Evolutionary conservation across 1,139 yeast species (phyloP).

Genomic region (Hemisphaericaspora xylofermentans): DNA sequence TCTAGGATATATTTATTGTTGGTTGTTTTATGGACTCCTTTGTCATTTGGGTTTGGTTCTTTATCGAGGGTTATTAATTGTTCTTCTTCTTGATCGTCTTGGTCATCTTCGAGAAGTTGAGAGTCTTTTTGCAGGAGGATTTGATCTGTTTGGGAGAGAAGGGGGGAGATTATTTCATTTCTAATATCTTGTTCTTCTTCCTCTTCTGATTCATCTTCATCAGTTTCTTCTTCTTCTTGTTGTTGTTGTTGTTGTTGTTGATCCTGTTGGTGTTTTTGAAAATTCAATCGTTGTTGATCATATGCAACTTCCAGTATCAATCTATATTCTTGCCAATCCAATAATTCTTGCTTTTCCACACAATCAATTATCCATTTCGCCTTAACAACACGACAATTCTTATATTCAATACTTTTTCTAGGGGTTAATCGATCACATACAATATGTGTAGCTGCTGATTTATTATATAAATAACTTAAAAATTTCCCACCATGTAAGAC

Average conservation of each 20-base stretch:
- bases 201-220: slow-evolving; percentile 9
- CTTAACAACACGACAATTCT: slow-evolving; percentile 68
- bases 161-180: slow-evolving; percentile 2
- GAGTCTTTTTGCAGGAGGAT: slow-evolving; percentile 9
- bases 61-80: slow-evolving; percentile 8
- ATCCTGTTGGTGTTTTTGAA: slow-evolving; percentile 11
- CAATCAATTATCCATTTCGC: slow-evolving; percentile 84
- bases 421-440: slow-evolving; percentile 80
- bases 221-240: slow-evolving; percentile 4
- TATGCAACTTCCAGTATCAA: slow-evolving; percentile 52
- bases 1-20: slow-evolving; percentile 30
- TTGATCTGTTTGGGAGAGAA: slow-evolving; percentile 6
- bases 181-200: too few relatives aligned
- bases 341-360: slow-evolving; percentile 42
- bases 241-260: neutral
- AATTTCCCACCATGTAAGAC: slow-evolving; percentile 80
- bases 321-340: slow-evolving; percentile 69
- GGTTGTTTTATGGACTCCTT: slow-evolving; percentile 14
- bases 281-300: slow-evolving; percentile 46
- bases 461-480: slow-evolving; percentile 63
- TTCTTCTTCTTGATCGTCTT: slow-evolving; percentile 9
- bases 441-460: slow-evolving; percentile 79
- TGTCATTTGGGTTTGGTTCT: slow-evolving; percentile 5
- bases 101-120: slow-evolving; percentile 9
- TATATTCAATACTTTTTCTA: slow-evolving; percentile 63